Evolutionary conservation across 371 early-diverging fungal species (phyloP), one percentile per base, ranked within the genome.

Genomic region (Haplosporangium sp.): DNA sequence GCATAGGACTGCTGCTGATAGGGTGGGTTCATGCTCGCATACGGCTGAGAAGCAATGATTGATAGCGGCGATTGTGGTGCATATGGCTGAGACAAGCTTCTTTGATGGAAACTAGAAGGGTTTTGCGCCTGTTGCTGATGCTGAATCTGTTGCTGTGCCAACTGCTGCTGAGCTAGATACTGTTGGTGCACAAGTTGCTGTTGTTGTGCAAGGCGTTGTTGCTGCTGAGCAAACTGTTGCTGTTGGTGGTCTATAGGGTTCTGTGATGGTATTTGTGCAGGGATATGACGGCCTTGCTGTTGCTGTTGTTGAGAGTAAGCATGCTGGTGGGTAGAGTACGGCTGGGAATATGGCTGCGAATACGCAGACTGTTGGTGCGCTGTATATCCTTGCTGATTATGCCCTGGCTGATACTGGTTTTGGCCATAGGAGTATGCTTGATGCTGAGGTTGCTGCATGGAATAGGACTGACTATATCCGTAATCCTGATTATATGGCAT

Each of bases 1-100:
- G 40, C 38, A 20, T 76, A 70, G 2, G 70, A 9, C 63, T 70
- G 76, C 13, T 70, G 71, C 11, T 70, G 71, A 20, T 70, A 65
- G 6, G 59, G 3, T 0, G 70, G 34, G 34, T 55, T 70, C 47
- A 56, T 10, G 0, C 44, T 1, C 17, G 71, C 63, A 15, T 67
- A 58, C 0, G 74, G 59, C 17, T 73, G 74, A 17, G 72, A 72
- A 5, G 72, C 72, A 9, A 63, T 61, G 15, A 67, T 48, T 3
- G 69, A 64, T 19, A 65, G 40, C 0, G 69, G 67, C 13, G 60
- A 64, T 34, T 60, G 59, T 7, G 68, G 57, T 37, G 53, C 62
- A 17, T 67, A 66, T 1, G 61, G 15, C 20, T 73, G 74, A 20
- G 73, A 67, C 42, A 67, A 17, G n/a, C 67, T 63, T 58, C 68